Evolutionary conservation across 2,329 filamentous ascomycete genomes (phyloP).

Genomic region (Penicillium paneum): DNA sequence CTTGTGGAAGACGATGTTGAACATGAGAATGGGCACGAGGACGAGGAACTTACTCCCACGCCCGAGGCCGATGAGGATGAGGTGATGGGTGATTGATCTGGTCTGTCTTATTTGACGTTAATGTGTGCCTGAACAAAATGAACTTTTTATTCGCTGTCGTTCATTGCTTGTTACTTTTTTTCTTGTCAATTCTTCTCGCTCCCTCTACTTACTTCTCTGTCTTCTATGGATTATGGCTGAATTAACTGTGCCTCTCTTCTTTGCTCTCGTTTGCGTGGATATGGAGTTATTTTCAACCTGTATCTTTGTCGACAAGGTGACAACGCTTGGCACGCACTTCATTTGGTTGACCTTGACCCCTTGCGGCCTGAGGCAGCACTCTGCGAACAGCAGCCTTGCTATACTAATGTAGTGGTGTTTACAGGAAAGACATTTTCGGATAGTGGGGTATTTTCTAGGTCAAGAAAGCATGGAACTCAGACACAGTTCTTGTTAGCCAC

Average conservation of each 20-base stretch:
- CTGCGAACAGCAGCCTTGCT: too few relatives aligned
- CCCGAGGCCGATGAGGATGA: slow-evolving; percentile 40
- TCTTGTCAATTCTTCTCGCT: slow-evolving; percentile 4
- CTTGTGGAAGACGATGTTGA: slow-evolving; percentile 43
- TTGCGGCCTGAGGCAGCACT: too few relatives aligned
- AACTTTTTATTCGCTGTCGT: not conserved
- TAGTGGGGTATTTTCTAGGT: too few relatives aligned
- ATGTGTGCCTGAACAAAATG: slow-evolving; percentile 5
- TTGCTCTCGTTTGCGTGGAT: slow-evolving; percentile 11
- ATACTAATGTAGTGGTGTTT: too few relatives aligned
- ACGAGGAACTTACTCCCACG: slow-evolving; percentile 26
- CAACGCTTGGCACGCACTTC: too few relatives aligned
- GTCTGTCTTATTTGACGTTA: slow-evolving; percentile 12
- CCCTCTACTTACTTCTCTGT: not conserved
- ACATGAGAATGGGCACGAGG: slow-evolving; percentile 24
- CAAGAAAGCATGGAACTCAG: too few relatives aligned
- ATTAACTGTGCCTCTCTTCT: slow-evolving; percentile 6
- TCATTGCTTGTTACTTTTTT: not conserved
- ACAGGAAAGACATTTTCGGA: too few relatives aligned
- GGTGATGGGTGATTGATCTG: slow-evolving; percentile 42
- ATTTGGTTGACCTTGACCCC: too few relatives aligned
- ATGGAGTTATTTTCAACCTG: not conserved
- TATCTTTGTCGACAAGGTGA: too few relatives aligned
- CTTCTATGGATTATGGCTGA: slow-evolving; percentile 5
- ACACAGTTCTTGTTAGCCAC: too few relatives aligned